These are phyloP conservation scores for Boechera stricta DNA, from an alignment of 345 rosid species.

Conservation along the genomic window DNA sequence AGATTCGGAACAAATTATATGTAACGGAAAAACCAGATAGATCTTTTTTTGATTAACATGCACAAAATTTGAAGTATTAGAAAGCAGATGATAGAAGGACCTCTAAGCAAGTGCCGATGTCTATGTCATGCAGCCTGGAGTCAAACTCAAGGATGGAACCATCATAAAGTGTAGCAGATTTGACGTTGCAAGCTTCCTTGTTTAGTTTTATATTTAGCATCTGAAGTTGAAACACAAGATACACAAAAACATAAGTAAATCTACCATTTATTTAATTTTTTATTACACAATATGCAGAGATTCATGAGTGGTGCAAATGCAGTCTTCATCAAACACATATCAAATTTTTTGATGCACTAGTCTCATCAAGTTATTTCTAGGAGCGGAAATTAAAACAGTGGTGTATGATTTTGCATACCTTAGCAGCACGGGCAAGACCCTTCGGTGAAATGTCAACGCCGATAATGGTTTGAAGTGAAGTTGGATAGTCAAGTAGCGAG, in stretches of 20 bases:
- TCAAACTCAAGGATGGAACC: slow-evolving; percentile 85
- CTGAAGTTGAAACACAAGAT: slow-evolving; percentile 50
- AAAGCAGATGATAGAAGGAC: slow-evolving; percentile 41
- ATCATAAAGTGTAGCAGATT: slow-evolving; percentile 76
- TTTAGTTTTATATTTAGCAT: slow-evolving; percentile 78
- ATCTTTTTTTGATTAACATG: not conserved
- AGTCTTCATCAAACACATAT: slow-evolving; percentile 8
- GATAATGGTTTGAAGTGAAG: slow-evolving; percentile 67
- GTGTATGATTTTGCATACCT: slow-evolving; percentile 52
- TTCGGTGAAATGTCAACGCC: slow-evolving; percentile 88
- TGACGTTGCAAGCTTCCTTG: slow-evolving; percentile 54
- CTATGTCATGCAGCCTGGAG: slow-evolving; percentile 67
- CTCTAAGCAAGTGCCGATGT: slow-evolving; percentile 95
- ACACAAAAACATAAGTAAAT: not conserved
- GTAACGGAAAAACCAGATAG: not conserved
- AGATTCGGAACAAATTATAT: slow-evolving; percentile 4
- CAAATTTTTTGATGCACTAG: slow-evolving; percentile 9
- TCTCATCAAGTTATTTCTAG: slow-evolving; percentile 2
- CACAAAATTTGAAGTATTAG: not conserved
- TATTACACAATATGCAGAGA: not conserved
- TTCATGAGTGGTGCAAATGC: slow-evolving; percentile 11
- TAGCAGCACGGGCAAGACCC: slow-evolving; percentile 88
- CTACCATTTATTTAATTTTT: not conserved
- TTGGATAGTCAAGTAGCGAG: slow-evolving; percentile 76
- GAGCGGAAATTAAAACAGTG: not conserved